Base-by-base conservation (phyloP, 768 basidiomycete species). In the Tephrocybe sp. region DNA sequence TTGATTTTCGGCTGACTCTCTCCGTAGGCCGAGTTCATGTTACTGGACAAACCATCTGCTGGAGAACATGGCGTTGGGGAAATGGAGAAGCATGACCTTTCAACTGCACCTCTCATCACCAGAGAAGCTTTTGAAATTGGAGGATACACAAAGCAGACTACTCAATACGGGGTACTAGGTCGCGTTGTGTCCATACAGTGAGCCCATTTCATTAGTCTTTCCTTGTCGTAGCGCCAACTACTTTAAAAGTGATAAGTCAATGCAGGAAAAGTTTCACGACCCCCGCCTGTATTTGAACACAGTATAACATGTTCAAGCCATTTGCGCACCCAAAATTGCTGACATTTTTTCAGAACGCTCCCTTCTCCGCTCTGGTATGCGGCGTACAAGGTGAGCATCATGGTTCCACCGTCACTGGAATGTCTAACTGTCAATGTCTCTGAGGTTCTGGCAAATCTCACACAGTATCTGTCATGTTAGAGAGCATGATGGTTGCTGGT, bases 331-430 rank as follows among this genome's bases (percentile, higher is more conserved):
- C 30, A 24, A 24, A 38, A 45, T 23, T 9, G 28, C 26, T 30
- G 36, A 23, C 28, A 12, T n/a, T 9, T 14, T 52, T n/a, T n/a
- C n/a, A 88, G 87, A 89, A 88, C 60, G 75, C 87, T 0, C 88
- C 87, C 0, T 85, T 88, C 58, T 88, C 88, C 0, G 83, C 86
- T 0, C 60, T 89, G n/a, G 77, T 89, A 2, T 90, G 87, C 46
- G 87, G 87, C 0, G 86, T 88, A 0, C 88, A 89, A 69, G 77
- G 74, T 70, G 86, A 69, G 73, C 68, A 67, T 43, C 20, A 55
- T 38, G n/a, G n/a, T 14, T 17, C 18, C 28, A 30, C n/a, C n/a
- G n/a, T n/a, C n/a, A n/a, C n/a, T n/a, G n/a, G n/a, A n/a, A n/a
- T n/a, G n/a, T n/a, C n/a, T n/a, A 36, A 11, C 23, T 43, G 25